Conservation (phyloP, 352 stramenopile genomes). For the Proteromonas lacertae region DNA sequence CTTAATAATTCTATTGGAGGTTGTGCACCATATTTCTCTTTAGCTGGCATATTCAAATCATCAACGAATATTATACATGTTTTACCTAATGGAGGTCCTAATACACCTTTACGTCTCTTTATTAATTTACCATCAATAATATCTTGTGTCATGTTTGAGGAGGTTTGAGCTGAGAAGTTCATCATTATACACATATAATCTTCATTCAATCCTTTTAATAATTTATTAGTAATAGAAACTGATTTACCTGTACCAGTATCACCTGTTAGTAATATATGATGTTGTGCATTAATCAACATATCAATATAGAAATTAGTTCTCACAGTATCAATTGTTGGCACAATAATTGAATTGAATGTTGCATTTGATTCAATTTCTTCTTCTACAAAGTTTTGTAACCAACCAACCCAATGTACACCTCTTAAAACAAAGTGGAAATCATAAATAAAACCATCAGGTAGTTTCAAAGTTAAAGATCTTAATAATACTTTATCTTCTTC, state of each 20-base stretch:
- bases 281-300: slow-evolving; percentile 28
- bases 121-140: slow-evolving; percentile 74
- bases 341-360: slow-evolving; percentile 54
- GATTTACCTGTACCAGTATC: slow-evolving; percentile 63
- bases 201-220: slow-evolving; percentile 26
- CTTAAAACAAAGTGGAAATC: too few relatives aligned
- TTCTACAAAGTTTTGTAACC: too few relatives aligned
- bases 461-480: too few relatives aligned
- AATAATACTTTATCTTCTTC: too few relatives aligned
- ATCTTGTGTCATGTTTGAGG: slow-evolving; percentile 62
- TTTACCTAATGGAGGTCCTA: slow-evolving; percentile 41
- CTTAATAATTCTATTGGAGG: slow-evolving; percentile 55
- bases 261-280: slow-evolving; percentile 46
- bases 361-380: too few relatives aligned
- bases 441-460: too few relatives aligned
- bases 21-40: slow-evolving; percentile 67
- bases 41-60: slow-evolving; percentile 70
- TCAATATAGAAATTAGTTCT: slow-evolving; percentile 46
- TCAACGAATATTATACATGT: slow-evolving; percentile 48
- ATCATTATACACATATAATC: slow-evolving; percentile 40
- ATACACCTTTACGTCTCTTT: slow-evolving; percentile 54
- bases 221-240: slow-evolving; percentile 36
- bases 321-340: slow-evolving; percentile 57
- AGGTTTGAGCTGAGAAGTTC: slow-evolving; percentile 60
- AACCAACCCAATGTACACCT: too few relatives aligned